A percentile compares a stretch with the other conserved stretches of the same genome.
phyloP scores from a whole-genome alignment of 495 filamentous ascomycete genomes.

The Aspergillus campestris region DNA sequence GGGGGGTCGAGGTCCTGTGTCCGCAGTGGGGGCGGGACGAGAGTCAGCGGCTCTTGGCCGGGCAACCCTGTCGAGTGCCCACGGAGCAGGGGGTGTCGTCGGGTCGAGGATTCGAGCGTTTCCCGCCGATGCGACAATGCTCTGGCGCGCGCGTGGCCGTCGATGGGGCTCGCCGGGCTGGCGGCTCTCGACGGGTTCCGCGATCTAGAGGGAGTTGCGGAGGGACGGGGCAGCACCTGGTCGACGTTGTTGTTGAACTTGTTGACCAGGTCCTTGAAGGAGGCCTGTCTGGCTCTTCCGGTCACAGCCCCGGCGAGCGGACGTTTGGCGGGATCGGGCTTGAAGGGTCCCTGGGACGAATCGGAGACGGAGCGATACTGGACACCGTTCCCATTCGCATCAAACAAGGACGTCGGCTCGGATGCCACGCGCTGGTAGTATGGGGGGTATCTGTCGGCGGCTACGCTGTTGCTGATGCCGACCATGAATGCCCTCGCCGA shows the following conservation, averaged over 20 bases:
- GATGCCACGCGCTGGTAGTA: constrained; percentile 20
- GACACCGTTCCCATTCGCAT: constrained; percentile 15
- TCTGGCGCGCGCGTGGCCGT: constrained; percentile 17
- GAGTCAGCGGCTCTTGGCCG: constrained; percentile 1
- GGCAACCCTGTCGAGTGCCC: constrained; percentile 8
- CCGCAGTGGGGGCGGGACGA: neutral
- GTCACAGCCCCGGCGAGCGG: constrained; percentile 13
- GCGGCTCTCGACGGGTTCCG: constrained; percentile 17
- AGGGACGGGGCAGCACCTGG: constrained; percentile 42
- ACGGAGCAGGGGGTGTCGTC: constrained; percentile 1
- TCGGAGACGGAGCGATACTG: constrained; percentile 31
- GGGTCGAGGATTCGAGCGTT: constrained; percentile 12
- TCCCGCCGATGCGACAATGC: constrained; percentile 21
- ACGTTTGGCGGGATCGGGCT: constrained; percentile 12
- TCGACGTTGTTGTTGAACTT: constrained; percentile 52
- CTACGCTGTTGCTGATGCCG: constrained; percentile 17
- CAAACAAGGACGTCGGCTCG: constrained; percentile 19
- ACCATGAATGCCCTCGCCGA: constrained; percentile 20
- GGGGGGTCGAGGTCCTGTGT: neutral
- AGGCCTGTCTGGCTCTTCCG: constrained; percentile 35
- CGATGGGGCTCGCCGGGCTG: constrained; percentile 25
- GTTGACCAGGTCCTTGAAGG: constrained; percentile 54
- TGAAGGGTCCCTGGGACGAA: constrained; percentile 19
- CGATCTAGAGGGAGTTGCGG: constrained; percentile 25
- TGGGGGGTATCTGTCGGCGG: constrained; percentile 7